Percentiles rank a stretch among this genome's conserved stretches.
Evolutionary conservation across 352 stramenopile species (phyloP).

Genomic region (Phytopythium helicoides): DNA sequence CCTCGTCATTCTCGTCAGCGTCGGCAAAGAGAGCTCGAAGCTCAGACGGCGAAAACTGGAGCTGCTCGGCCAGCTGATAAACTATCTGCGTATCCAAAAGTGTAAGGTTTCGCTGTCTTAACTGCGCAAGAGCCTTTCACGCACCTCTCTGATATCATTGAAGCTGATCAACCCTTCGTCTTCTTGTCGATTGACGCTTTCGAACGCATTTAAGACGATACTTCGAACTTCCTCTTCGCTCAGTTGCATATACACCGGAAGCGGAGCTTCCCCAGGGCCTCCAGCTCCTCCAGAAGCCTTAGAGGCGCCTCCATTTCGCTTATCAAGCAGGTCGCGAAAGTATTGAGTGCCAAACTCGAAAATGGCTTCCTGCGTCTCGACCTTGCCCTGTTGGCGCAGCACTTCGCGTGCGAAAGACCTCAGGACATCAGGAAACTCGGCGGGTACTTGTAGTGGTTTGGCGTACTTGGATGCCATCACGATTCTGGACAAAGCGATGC

Average conservation of each 20-base stretch:
- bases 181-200: conserved; percentile 31
- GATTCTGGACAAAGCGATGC: no score
- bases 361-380: conserved; percentile 78
- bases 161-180: conserved; percentile 37
- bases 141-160: conserved; percentile 44
- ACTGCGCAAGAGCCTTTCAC: background rate
- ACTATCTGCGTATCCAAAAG: conserved; percentile 22
- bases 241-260: conserved; percentile 58
- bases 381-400: conserved; percentile 76
- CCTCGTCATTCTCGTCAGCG: conserved; percentile 61
- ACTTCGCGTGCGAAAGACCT: conserved; percentile 79
- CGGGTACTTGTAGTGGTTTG: conserved; percentile 73
- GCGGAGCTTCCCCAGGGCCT: conserved; percentile 9
- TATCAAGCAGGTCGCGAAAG: conserved; percentile 59
- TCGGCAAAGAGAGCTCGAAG: conserved; percentile 62
- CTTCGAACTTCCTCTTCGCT: conserved; percentile 59
- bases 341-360: conserved; percentile 73
- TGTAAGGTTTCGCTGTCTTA: background rate
- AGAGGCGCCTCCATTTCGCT: conserved; percentile 15
- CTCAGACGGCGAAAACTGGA: conserved; percentile 57
- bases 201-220: conserved; percentile 38
- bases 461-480: conserved; percentile 84
- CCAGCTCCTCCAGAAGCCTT: background rate
- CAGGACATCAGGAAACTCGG: conserved; percentile 71
- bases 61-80: conserved; percentile 34